phyloP scores from a whole-genome alignment of 768 basidiomycete species.

The Sporobolomyces phaffii region DNA sequence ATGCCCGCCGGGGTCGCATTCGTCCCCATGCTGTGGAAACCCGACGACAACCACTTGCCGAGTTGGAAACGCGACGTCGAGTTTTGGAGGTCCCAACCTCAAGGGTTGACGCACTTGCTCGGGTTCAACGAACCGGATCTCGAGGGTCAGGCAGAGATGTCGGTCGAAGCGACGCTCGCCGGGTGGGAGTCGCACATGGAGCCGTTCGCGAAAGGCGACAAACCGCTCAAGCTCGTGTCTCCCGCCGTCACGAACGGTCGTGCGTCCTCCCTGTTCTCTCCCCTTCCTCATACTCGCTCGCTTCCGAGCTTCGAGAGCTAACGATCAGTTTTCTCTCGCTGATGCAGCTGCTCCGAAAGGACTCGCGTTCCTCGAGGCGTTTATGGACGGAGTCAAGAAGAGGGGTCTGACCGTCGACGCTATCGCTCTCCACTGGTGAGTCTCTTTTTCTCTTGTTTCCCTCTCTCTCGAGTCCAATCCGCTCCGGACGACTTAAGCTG shows the following conservation, averaged over 20 bases:
- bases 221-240: not conserved
- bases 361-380: not conserved
- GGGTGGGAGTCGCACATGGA: not conserved
- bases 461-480: too few species aligned
- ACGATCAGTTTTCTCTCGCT: not conserved
- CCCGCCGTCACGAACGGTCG: conserved; percentile 12
- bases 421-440: conserved; percentile 6
- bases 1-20: not conserved
- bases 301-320: not conserved
- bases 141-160: not conserved
- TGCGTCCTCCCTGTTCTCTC: not conserved
- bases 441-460: too few species aligned
- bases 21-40: conserved; percentile 15
- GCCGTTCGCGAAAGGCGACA: not conserved
- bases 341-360: conserved; percentile 1
- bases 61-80: not conserved
- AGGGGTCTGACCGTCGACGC: not conserved
- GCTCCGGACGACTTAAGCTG: too few species aligned
- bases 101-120: not conserved
- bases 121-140: conserved; percentile 16
- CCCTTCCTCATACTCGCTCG: not conserved
- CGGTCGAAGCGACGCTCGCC: not conserved
- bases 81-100: not conserved
- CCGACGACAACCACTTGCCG: not conserved
- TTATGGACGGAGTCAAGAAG: not conserved